Base-by-base conservation (phyloP, 192 early-diverging fungal species). In the Backusella macrospora region DNA sequence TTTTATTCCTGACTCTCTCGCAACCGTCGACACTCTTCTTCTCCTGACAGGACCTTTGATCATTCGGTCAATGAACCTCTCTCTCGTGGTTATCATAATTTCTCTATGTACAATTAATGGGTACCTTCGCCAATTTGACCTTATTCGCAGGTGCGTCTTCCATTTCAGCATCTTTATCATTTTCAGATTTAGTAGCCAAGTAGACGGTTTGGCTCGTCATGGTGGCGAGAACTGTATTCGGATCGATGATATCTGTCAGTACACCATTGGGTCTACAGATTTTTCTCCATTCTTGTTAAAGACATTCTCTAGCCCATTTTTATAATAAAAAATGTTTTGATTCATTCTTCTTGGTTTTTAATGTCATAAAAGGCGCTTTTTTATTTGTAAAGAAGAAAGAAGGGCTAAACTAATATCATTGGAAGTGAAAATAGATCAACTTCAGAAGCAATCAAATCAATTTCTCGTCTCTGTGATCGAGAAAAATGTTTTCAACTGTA, bases 271-370 rank as follows among this genome's bases (percentile, higher is more conserved):
- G 42, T 70, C 68, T 44, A 49, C 43, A 48, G 49, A 18, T 70
- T 46, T 70, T 26, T 70, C 68, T 70, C 68, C 68, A 46, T 70
- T 46, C 45, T n/a, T n/a, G n/a, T n/a, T n/a, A n/a, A n/a, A n/a
- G n/a, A n/a, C n/a, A n/a, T n/a, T n/a, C n/a, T n/a, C 48, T 47
- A 49, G 12, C 49, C 26, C 37, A 65, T 65, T 16, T 65, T 65
- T 10, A 65, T 65, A 39, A 65, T 38, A 65, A 9, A 63, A 63
- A 7, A 3, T 42, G 40, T 7, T 42, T 42, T 42, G 3, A 42
- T 3, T 42, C 40, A 42, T 42, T 42, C 40, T 42, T 7, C 7
- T 42, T 42, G 3, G 3, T 42, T 42, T n/a, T 7, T 42, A 3
- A 3, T 42, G n/a, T 42, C 7, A 42, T 42, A 42, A 7, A 42